Conservation (phyloP, 768 basidiomycete genomes). For the Myochromella boudieri region DNA sequence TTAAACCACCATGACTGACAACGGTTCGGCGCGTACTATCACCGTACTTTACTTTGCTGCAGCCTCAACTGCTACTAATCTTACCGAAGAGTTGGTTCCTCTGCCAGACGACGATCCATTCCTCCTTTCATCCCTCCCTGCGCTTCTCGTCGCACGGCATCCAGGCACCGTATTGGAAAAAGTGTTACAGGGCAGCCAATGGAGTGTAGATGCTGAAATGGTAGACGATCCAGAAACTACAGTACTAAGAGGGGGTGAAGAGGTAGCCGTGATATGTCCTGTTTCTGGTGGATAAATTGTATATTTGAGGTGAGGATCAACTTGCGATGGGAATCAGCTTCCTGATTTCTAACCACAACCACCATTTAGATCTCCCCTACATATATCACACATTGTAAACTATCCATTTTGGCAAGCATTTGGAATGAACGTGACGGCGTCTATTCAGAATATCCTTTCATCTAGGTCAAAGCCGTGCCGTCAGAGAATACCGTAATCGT, state of each 20-base stretch:
- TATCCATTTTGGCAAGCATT: neutral
- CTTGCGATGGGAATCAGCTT: neutral
- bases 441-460: conserved; percentile 52
- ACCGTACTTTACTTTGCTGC: conserved; percentile 59
- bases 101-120: conserved; percentile 45
- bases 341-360: too few relatives aligned
- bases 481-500: conserved; percentile 41
- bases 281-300: conserved; percentile 79
- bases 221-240: conserved; percentile 54
- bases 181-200: conserved; percentile 61
- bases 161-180: conserved; percentile 47
- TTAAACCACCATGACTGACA: conserved; percentile 22
- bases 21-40: conserved; percentile 24
- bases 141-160: conserved; percentile 54
- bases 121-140: conserved; percentile 49
- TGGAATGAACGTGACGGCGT: conserved; percentile 52
- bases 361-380: too few relatives aligned
- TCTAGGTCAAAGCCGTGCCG: conserved; percentile 48
- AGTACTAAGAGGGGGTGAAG: conserved; percentile 65
- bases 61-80: conserved; percentile 69
- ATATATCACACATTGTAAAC: neutral
- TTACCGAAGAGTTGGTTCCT: conserved; percentile 49
- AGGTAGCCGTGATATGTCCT: conserved; percentile 78
- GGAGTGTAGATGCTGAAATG: conserved; percentile 86
- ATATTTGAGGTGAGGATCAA: conserved; percentile 1